Evolutionary conservation across 2,329 filamentous ascomycete species (phyloP), one percentile per base, ranked within the genome.

Genomic region (Tolypocladium ophioglossoides): DNA sequence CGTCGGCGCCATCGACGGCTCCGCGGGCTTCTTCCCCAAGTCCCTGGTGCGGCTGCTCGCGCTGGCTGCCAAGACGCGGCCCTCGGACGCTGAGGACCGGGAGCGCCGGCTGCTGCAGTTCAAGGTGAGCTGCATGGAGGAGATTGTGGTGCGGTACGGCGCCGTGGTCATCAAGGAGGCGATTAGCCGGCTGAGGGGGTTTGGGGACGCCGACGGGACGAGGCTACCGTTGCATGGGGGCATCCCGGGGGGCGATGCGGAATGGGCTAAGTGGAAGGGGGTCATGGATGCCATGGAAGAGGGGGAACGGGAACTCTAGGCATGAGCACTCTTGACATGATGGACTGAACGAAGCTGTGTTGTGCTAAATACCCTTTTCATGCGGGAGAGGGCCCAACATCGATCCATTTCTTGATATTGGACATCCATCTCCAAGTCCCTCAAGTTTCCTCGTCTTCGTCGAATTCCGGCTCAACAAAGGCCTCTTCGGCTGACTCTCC

Each of bases 121-220:
- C 65, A 78, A 74, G 56, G 76, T 86, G 50, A 84, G 79, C 60
- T 72, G 74, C 3, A 78, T 82, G 34, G 83, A 86, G 66, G 83
- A 85, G 67, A 69, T 82, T 48, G 76, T 86, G 53, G 83, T 77
- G 0, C 75, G 70, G 57, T 81, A 75, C 64, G 83, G 83, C 0
- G 79, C 79, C 0, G 75, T 86, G 0, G 84, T 83, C 2, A 84
- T 86, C 64, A 85, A 85, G 66, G 83, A 87, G 68, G 82, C 78
- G 0, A 72, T 82, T 7, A 77, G 76, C 55, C 70, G 82, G 44
- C 69, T 84, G n/a, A 73, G 82, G 56, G 77, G 78, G 0, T 73
- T 84, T 54, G 83, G 83, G 1, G 79, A 81, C 52, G 66, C 70
- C 54, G 80, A 83, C 56, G 82, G 82, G 14, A 82, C 78, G 8